Base-by-base conservation (phyloP, 108 stramenopile species). In the Cyclotella atomus region DNA sequence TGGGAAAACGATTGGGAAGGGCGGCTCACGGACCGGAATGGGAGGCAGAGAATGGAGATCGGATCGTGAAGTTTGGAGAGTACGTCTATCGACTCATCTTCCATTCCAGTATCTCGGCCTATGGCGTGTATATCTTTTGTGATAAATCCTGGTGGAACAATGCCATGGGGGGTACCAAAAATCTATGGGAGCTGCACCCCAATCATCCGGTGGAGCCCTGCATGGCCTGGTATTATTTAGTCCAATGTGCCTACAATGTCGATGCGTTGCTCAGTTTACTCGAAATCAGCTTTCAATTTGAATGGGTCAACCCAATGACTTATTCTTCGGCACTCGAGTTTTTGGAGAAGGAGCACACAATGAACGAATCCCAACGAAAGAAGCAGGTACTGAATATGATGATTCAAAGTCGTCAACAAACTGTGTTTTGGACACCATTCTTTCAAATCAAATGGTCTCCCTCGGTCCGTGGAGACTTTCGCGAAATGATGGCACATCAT, bases 401-500 rank as follows among this genome's bases (percentile, higher is more conserved):
- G 72, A 38, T 57, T 30, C 44, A 64, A 20, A 59, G 35, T 25
- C 41, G 63, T 38, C 25, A 66, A 19, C 28, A n/a, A 56, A 23
- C 56, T 14, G 16, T 75, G 5, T 15, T 81, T 8, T 79, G 72
- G 72, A 83, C 78, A 24, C 77, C 82, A 10, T 55, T 88, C 6
- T 69, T 89, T 41, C 61, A 35, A 43, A 34, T 95, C 54, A 70
- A 60, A 14, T 95, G 91, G 91, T 83, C 83, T 49, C 47, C 82
- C 0, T 82, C 85, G 14, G 73, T 83, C 32, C 90, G 95, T 16
- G 95, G 95, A 4, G 95, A 96, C 65, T 96, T 94, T 83, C 84
- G 85, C 19, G 95, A 96, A 72, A 96, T 96, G 95, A 85, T 90
- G 53, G 76, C 89, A 17, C 95, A 96, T 83, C 95, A 96, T 68